Percentiles rank a stretch among this genome's conserved stretches.
Conservation (phyloP, 768 basidiomycete species). For the Mycena haematopus region DNA sequence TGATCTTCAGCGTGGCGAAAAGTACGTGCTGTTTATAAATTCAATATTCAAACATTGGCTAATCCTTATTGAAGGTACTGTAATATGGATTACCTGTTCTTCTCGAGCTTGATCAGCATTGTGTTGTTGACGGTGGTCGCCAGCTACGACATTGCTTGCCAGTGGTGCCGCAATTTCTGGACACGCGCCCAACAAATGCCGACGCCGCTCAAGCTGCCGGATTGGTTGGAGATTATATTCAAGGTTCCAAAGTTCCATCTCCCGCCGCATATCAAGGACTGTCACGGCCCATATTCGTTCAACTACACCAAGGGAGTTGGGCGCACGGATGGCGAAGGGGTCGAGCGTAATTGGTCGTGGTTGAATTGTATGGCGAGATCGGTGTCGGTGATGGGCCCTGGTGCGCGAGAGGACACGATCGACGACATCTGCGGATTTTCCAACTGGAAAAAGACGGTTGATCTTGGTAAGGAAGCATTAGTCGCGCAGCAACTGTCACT, state of each 20-base stretch:
- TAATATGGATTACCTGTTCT: neutral
- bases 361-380: slow-evolving; percentile 28
- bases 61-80: neutral
- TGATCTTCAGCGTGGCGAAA: neutral
- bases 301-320: slow-evolving; percentile 36
- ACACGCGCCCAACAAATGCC: neutral
- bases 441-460: slow-evolving; percentile 34
- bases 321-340: slow-evolving; percentile 42
- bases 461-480: slow-evolving; percentile 21
- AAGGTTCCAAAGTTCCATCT: slow-evolving; percentile 45
- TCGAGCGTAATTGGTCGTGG: slow-evolving; percentile 42
- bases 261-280: slow-evolving; percentile 33
- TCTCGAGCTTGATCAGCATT: neutral
- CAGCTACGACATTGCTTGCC: slow-evolving; percentile 37
- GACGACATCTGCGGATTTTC: slow-evolving; percentile 34
- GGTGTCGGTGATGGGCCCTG: slow-evolving; percentile 32
- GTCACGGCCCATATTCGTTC: slow-evolving; percentile 35
- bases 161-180: slow-evolving; percentile 30
- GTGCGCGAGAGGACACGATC: slow-evolving; percentile 32
- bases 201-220: neutral
- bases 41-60: neutral
- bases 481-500: neutral
- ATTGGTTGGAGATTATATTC: neutral
- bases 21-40: neutral
- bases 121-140: neutral